Base-by-base conservation (phyloP, 306 rosid species). In the Herpetospermum pedunculosum region DNA sequence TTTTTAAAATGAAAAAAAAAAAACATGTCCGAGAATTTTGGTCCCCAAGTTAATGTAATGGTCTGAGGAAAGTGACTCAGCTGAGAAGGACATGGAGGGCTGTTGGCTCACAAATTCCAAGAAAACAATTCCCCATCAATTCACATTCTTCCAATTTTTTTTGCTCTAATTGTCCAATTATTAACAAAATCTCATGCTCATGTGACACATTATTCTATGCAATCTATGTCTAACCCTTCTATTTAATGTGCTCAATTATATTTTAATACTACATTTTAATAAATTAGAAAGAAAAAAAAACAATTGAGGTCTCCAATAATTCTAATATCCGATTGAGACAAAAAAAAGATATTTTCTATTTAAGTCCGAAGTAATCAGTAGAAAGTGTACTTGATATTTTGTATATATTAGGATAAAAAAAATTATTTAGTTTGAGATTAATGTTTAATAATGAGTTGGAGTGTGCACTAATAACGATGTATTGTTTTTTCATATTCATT, bases 11-110 rank as follows among this genome's bases (percentile, higher is more conserved):
- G 0, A 25, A 5, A 59, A 30, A 29, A 30, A 41, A 0, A 25
- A 43, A 68, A 68, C 53, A 68, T 68, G 73, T 68, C 37, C 37
- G 88, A 82, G 85, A 86, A 88, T 89, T 89, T 87, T 83, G 89
- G 91, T 85, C 86, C 84, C 80, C 85, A 26, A 41, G 80, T 74
- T 77, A 81, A 55, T n/a, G 81, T 76, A 84, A 55, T 76, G 82
- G 81, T 70, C 12, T 35, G 40, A 78, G 55, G 84, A 84, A 83
- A 81, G 80, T 80, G 91, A 87, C 89, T 80, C 80, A 75, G 79
- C 70, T 67, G 85, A 83, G 87, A 82, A 85, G 77, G 91, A 85
- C 87, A 76, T 80, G 60, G 70, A 71, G 79, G 76, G 5, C 52
- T 65, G n/a, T 78, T 80, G 53, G 80, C 69, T 62, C 84, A 76